Evolutionary conservation across 805 yeast genomes (phyloP).

Genomic region (Starmera caribaea): DNA sequence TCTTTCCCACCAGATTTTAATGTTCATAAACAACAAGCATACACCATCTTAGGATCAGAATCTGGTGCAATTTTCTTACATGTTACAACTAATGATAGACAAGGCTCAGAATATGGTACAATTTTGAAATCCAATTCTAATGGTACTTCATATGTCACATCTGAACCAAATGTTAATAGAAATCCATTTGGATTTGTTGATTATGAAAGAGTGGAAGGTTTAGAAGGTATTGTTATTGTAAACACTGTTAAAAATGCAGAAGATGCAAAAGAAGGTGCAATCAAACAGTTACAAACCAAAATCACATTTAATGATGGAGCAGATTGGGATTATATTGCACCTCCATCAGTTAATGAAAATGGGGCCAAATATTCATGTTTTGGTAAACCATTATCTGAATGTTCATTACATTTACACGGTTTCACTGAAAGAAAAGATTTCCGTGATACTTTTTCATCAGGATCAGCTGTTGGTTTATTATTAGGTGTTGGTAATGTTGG

Average conservation of each 20-base stretch:
- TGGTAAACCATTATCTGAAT: constrained; percentile 40
- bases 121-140: constrained; percentile 82
- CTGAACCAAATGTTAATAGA: constrained; percentile 71
- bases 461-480: constrained; percentile 81
- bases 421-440: constrained; percentile 79
- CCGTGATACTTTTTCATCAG: constrained; percentile 80
- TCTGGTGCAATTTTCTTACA: constrained; percentile 74
- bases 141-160: constrained; percentile 76
- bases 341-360: constrained; percentile 58
- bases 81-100: constrained; percentile 51
- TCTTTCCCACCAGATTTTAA: constrained; percentile 60
- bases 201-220: constrained; percentile 70
- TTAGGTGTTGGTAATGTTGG: constrained; percentile 91
- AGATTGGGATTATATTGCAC: constrained; percentile 62
- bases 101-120: constrained; percentile 59
- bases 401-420: constrained; percentile 83
- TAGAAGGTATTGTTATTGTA: constrained; percentile 76
- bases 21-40: constrained; percentile 58
- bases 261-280: constrained; percentile 31
- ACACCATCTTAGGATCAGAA: constrained; percentile 71
- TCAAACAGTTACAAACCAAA: constrained; percentile 54
- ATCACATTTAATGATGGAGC: constrained; percentile 91
- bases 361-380: constrained; percentile 50
- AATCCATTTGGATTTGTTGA: constrained; percentile 71
- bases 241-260: constrained; percentile 56